Evolutionary conservation across 257 asterid species (phyloP).

Genomic region (Nicotiana noctiflora): DNA sequence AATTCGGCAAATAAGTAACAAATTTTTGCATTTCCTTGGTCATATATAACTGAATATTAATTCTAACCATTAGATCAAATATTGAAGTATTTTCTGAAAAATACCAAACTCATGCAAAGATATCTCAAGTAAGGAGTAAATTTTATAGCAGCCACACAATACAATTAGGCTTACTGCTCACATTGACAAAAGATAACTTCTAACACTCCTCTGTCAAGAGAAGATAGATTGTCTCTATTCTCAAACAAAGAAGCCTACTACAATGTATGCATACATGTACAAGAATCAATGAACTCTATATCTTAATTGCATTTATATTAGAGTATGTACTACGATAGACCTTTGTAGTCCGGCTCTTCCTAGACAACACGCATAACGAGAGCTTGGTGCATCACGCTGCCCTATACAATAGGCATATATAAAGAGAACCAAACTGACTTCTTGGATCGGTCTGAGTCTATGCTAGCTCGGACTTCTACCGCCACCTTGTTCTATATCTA

Average conservation of each 20-base stretch:
- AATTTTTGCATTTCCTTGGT: not conserved
- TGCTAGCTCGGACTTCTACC: constrained; percentile 2
- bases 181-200: not conserved
- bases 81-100: not conserved
- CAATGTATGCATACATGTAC: not conserved
- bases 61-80: not conserved
- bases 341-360: no score
- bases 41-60: not conserved
- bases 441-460: not conserved
- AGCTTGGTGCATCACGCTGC: no score
- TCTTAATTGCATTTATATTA: not conserved
- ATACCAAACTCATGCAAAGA: not conserved
- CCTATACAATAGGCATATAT: not conserved
- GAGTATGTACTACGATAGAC: not conserved
- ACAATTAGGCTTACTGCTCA: not conserved
- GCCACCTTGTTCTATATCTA: constrained; percentile 14
- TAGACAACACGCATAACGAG: no score
- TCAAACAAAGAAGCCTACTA: constrained; percentile 6
- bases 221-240: not conserved
- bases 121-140: not conserved
- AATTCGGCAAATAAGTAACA: not conserved
- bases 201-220: not conserved
- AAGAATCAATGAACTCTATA: not conserved
- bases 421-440: not conserved
- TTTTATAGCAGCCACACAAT: not conserved